A percentile compares a stretch with the other conserved stretches of the same genome.
Conservation (phyloP, 116 monocot genomes). For the Dioscorea cayenensis region DNA sequence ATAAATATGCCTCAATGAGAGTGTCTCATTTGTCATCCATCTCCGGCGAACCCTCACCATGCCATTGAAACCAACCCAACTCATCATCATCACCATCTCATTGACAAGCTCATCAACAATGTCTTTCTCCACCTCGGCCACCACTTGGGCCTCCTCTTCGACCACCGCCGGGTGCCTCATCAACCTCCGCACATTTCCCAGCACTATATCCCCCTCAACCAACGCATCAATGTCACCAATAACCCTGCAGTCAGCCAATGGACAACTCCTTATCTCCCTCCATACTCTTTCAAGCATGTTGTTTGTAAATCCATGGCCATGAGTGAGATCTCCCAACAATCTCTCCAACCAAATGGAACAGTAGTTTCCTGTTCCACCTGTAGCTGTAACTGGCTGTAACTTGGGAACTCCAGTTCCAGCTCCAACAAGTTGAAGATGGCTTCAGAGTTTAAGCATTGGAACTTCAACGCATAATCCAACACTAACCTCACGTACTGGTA, state of each 20-base stretch:
- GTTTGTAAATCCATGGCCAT: background rate
- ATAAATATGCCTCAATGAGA: too few relatives aligned
- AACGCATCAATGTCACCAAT: background rate
- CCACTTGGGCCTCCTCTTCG: background rate
- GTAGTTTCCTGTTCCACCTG: background rate
- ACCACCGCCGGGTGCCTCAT: background rate
- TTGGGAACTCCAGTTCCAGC: background rate
- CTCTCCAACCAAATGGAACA: background rate
- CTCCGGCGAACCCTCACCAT: too few relatives aligned
- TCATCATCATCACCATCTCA: background rate
- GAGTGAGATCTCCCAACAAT: background rate
- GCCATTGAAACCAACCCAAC: too few relatives aligned
- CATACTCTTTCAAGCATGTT: background rate
- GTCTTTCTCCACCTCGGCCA: background rate
- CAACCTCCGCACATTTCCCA: background rate
- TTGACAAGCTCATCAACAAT: background rate
- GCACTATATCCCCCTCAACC: background rate
- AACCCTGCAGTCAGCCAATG: background rate
- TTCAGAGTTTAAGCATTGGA: constrained; percentile 17
- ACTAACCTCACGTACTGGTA: constrained; percentile 54
- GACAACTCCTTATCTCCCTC: background rate
- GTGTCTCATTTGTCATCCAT: too few relatives aligned
- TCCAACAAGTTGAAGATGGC: constrained; percentile 6
- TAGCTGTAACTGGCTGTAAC: background rate
- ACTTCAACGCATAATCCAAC: constrained; percentile 22